Conservation (phyloP, 1,139 yeast species). For the Candida labiduridarum region DNA sequence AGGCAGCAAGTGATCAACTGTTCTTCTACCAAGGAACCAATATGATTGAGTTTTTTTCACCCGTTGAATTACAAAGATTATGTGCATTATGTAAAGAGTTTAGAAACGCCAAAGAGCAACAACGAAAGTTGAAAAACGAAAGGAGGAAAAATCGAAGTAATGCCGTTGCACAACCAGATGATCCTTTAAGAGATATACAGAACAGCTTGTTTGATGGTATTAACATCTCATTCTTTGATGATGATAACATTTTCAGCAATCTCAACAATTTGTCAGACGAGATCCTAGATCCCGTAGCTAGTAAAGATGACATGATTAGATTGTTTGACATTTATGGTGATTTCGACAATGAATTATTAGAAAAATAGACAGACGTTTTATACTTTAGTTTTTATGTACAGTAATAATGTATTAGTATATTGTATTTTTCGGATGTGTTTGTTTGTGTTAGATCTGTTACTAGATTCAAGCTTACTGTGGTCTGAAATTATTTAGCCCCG, state of each 20-base stretch:
- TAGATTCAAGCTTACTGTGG: neutral
- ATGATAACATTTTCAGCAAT: slow-evolving; percentile 14
- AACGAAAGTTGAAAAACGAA: slow-evolving; percentile 20
- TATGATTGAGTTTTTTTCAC: slow-evolving; percentile 42
- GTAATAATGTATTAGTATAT: slow-evolving; percentile 1
- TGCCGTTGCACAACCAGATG: neutral
- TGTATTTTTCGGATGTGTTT: neutral
- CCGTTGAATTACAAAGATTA: slow-evolving; percentile 39
- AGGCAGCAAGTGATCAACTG: slow-evolving; percentile 29
- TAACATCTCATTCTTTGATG: slow-evolving; percentile 14
- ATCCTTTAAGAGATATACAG: slow-evolving; percentile 7
- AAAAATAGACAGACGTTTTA: neutral
- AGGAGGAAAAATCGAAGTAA: slow-evolving; percentile 3
- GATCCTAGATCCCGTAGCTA: slow-evolving; percentile 18
- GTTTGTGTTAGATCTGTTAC: neutral
- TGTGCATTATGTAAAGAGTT: slow-evolving; percentile 46
- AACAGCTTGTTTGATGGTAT: neutral
- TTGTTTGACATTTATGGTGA: slow-evolving; percentile 45
- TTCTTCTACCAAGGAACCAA: slow-evolving; percentile 43
- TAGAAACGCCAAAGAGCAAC: slow-evolving; percentile 41
- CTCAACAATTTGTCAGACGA: slow-evolving; percentile 17
- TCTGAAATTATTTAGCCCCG: neutral
- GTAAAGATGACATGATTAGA: slow-evolving; percentile 41
- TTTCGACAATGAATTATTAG: slow-evolving; percentile 20
- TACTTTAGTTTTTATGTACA: neutral